phyloP scores from a whole-genome alignment of 208 protist species.

The Polymyxa betae region DNA sequence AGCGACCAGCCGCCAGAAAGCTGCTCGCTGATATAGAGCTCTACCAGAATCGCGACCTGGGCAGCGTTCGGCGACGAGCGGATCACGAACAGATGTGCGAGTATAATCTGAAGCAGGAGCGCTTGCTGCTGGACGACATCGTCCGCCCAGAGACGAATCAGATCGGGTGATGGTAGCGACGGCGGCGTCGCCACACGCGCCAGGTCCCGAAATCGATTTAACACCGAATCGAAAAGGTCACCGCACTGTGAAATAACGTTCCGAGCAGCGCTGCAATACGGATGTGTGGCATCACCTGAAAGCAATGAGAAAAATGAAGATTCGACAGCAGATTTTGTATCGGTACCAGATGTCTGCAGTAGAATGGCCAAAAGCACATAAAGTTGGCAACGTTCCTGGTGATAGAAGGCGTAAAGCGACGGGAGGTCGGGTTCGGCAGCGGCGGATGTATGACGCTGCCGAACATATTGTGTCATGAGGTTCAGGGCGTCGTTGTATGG shows the following conservation, averaged over 20 bases:
- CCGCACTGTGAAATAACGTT: background rate
- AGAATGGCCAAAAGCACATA: background rate
- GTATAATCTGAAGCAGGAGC: background rate
- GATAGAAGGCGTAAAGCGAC: background rate
- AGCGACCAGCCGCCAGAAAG: background rate
- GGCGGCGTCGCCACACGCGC: background rate
- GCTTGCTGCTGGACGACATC: conserved; percentile 17
- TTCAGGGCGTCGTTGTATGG: background rate
- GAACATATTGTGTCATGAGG: background rate
- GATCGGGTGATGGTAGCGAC: background rate
- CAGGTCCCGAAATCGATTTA: background rate
- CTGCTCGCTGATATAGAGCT: background rate
- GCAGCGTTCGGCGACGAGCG: background rate
- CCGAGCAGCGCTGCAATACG: background rate
- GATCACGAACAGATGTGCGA: background rate
- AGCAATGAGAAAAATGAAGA: background rate
- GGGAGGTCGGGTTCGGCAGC: background rate
- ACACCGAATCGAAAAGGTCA: background rate
- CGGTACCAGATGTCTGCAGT: background rate
- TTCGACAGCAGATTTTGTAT: background rate
- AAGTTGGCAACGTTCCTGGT: background rate
- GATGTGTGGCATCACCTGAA: background rate
- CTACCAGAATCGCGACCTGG: background rate
- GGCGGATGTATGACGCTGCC: background rate
- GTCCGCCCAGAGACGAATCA: background rate